These are phyloP conservation scores for Cutaneotrichosporon spelunceum DNA, from an alignment of 1,284 basidiomycete species.

Conservation along the genomic window DNA sequence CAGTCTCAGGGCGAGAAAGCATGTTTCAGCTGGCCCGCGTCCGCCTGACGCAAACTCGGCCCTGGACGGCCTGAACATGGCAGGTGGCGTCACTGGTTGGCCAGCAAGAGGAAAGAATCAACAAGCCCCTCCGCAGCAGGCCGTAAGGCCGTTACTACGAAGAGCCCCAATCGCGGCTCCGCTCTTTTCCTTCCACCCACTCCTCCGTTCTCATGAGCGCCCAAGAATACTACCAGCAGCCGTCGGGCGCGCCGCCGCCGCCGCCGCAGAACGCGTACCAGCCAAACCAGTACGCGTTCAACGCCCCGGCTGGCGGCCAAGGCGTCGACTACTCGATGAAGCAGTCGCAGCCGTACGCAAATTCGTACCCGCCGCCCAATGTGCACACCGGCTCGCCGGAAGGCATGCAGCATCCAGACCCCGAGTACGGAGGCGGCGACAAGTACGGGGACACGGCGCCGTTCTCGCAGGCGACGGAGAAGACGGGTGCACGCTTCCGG, in stretches of 20 bases:
- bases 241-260: slow-evolving; percentile 9
- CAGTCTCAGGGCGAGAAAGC: neutral
- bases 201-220: slow-evolving; percentile 32
- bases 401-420: neutral
- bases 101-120: neutral
- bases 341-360: slow-evolving; percentile 17
- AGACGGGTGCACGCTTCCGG: slow-evolving; percentile 62
- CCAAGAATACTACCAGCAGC: slow-evolving; percentile 29
- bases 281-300: neutral
- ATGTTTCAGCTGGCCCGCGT: neutral
- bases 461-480: slow-evolving; percentile 58
- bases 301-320: neutral
- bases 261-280: slow-evolving; percentile 1
- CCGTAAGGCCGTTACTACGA: neutral
- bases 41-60: neutral
- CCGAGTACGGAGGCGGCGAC: slow-evolving; percentile 18
- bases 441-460: slow-evolving; percentile 49
- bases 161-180: neutral
- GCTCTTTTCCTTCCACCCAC: neutral
- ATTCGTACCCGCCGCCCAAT: slow-evolving; percentile 2
- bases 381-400: neutral
- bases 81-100: neutral
- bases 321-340: slow-evolving; percentile 6
- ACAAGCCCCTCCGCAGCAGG: neutral
- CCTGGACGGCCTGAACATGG: neutral